These are phyloP conservation scores for Quambalaria eucalypti DNA, from an alignment of 1,284 basidiomycete genomes.

Conservation along the genomic window DNA sequence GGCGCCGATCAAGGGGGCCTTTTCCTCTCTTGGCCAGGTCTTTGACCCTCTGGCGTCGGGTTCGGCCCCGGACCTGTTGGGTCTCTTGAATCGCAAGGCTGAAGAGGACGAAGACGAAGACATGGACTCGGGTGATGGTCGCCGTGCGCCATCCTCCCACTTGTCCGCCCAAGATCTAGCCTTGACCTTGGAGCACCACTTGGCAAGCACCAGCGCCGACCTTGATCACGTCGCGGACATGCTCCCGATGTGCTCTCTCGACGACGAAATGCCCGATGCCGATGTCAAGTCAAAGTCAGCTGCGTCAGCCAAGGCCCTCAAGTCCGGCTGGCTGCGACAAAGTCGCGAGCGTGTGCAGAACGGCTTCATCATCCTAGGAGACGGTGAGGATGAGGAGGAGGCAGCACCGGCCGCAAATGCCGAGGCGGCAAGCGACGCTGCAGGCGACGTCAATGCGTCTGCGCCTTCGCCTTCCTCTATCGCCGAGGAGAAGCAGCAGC, in stretches of 20 bases:
- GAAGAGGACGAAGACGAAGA: constrained; percentile 8
- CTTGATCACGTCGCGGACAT: constrained; percentile 3
- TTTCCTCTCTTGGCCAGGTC: neutral
- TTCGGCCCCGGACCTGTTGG: constrained; percentile 2
- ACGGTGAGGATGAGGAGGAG: neutral
- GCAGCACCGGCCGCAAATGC: neutral
- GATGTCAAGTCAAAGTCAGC: too few relatives aligned
- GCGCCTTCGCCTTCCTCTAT: too few relatives aligned
- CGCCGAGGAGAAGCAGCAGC: neutral
- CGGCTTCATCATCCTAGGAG: neutral
- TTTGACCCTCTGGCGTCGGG: neutral
- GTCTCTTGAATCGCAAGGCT: constrained; percentile 4
- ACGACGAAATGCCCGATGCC: neutral
- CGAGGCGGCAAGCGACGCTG: neutral
- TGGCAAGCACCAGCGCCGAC: neutral
- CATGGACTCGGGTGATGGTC: neutral
- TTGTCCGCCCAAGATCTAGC: constrained; percentile 19
- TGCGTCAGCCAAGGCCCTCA: neutral
- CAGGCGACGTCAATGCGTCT: too few relatives aligned
- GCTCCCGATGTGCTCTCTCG: neutral
- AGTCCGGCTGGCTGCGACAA: neutral
- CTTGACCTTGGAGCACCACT: neutral
- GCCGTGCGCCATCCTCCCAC: constrained; percentile 21
- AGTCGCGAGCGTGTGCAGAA: neutral
- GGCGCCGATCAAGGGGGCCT: constrained; percentile 1